Conservation (phyloP, 2,329 filamentous ascomycete species). For the Pyrenophora seminiperda region DNA sequence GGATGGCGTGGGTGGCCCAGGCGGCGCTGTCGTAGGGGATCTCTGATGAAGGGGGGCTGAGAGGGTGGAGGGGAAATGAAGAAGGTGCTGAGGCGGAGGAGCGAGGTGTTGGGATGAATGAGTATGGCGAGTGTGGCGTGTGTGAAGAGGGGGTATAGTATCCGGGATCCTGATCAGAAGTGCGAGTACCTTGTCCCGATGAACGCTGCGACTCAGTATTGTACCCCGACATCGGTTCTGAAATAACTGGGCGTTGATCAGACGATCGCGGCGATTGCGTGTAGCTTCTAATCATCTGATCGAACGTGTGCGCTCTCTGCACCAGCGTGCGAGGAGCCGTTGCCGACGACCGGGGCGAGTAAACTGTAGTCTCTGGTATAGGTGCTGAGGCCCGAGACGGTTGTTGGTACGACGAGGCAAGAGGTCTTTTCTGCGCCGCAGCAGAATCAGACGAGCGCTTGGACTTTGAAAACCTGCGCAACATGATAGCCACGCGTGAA, state of each 20-base stretch:
- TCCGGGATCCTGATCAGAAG: not conserved
- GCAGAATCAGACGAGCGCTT: not conserved
- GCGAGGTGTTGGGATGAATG: not conserved
- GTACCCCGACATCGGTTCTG: too few relatives aligned
- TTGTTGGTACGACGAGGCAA: not conserved
- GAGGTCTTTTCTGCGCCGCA: not conserved
- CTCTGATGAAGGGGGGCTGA: not conserved
- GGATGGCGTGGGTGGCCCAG: not conserved
- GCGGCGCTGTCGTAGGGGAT: not conserved
- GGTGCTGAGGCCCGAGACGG: not conserved
- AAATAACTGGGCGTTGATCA: too few relatives aligned
- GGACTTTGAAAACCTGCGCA: not conserved
- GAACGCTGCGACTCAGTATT: not conserved
- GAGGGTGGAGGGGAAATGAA: not conserved
- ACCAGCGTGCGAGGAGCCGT: too few relatives aligned
- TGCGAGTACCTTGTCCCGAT: not conserved
- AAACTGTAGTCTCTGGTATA: not conserved
- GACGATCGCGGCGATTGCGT: too few relatives aligned
- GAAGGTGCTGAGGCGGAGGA: constrained; percentile 1
- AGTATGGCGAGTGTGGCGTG: not conserved
- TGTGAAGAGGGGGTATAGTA: not conserved
- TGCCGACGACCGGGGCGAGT: not conserved
- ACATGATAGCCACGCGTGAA: not conserved
- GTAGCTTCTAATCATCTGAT: too few relatives aligned
- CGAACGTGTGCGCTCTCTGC: too few relatives aligned